Conservation (phyloP, 2,329 filamentous ascomycete species). For the Colletotrichum coccodes region DNA sequence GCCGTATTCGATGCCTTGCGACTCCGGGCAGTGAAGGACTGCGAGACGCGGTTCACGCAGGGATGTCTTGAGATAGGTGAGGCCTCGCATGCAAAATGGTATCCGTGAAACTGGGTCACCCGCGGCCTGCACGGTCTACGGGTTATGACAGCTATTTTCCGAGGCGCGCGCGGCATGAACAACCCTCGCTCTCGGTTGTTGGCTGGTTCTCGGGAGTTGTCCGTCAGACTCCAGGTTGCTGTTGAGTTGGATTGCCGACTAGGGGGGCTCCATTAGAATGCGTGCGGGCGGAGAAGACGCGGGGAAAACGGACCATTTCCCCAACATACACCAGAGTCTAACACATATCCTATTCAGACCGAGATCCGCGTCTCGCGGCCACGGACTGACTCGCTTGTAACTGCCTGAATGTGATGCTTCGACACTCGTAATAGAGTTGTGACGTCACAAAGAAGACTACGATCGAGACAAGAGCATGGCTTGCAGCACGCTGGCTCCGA, state of each 20-base stretch:
- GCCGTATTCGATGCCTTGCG: background rate
- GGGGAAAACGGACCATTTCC: slow-evolving; percentile 3
- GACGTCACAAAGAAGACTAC: background rate
- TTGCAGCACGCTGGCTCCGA: slow-evolving; percentile 6
- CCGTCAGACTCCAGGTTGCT: background rate
- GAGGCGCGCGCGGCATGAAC: background rate
- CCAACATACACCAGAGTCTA: background rate
- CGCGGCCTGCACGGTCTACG: background rate
- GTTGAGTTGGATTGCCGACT: background rate
- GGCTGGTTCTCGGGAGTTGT: slow-evolving; percentile 4
- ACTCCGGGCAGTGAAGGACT: background rate
- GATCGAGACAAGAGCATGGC: background rate
- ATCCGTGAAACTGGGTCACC: background rate
- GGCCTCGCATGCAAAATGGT: background rate
- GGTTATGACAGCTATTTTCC: slow-evolving; percentile 15
- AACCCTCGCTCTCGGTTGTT: background rate
- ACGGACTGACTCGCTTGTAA: background rate
- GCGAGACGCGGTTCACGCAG: slow-evolving; percentile 22
- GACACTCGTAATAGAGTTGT: background rate
- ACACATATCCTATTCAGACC: background rate
- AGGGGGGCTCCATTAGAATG: background rate
- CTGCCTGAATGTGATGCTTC: background rate
- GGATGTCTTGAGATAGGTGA: background rate
- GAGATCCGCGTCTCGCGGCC: slow-evolving; percentile 10
- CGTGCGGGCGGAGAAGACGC: slow-evolving; percentile 4